Conservation (phyloP, 2,329 filamentous ascomycete species). For the Cladophialophora psammophila region DNA sequence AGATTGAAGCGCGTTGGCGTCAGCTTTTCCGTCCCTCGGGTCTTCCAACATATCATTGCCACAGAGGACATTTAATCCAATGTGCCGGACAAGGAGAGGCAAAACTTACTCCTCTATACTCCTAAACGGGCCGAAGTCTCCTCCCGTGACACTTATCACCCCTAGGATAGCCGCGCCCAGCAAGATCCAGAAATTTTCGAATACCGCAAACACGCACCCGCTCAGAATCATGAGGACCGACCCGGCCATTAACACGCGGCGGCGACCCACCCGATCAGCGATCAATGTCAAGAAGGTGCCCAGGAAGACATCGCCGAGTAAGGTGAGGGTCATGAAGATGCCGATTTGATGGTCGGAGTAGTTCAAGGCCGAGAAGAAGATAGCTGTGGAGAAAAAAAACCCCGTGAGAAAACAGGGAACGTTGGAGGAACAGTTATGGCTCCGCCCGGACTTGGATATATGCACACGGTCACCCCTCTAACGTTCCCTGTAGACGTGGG, state of each 20-base stretch:
- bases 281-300: constrained; percentile 66
- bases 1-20: constrained; percentile 23
- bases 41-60: neutral
- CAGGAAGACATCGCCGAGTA: constrained; percentile 66
- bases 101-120: constrained; percentile 64
- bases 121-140: constrained; percentile 69
- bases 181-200: constrained; percentile 64
- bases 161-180: constrained; percentile 65
- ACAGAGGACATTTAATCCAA: neutral
- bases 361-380: constrained; percentile 61
- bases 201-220: constrained; percentile 63
- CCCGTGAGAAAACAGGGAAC: neutral
- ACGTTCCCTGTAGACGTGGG: neutral
- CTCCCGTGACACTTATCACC: constrained; percentile 68
- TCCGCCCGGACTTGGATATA: constrained; percentile 1
- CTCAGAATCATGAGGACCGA: constrained; percentile 64
- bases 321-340: constrained; percentile 71
- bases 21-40: constrained; percentile 29
- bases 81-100: neutral
- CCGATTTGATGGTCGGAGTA: constrained; percentile 63
- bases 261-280: constrained; percentile 65
- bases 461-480: neutral
- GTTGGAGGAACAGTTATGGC: neutral
- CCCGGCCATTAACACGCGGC: constrained; percentile 61
- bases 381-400: constrained; percentile 53